Evolutionary conservation across 2,329 filamentous ascomycete genomes (phyloP).

Genomic region (Cladosporium sp.): DNA sequence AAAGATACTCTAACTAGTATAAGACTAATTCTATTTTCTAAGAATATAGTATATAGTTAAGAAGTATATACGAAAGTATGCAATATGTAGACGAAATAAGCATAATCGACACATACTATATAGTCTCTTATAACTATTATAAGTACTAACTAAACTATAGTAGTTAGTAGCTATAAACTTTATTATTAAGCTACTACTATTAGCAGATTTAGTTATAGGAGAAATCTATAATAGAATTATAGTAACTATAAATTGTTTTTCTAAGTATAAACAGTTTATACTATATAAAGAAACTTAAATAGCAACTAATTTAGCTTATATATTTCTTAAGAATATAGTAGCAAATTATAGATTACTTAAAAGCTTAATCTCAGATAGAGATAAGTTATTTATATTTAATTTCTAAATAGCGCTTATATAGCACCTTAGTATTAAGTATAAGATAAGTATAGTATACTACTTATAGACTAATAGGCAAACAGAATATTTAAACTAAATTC

Average conservation of each 20-base stretch:
- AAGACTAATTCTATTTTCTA: background rate
- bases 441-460: background rate
- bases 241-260: background rate
- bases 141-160: background rate
- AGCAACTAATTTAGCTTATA: background rate
- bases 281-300: background rate
- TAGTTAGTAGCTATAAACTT: background rate
- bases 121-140: background rate
- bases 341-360: background rate
- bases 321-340: background rate
- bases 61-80: background rate
- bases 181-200: background rate
- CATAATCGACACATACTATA: background rate
- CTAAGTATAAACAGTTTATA: background rate
- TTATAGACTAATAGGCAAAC: background rate
- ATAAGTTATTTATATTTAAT: background rate
- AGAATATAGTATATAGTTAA: background rate
- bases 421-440: background rate
- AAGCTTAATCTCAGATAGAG: background rate
- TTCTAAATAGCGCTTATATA: background rate
- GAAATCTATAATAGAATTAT: background rate
- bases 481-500: background rate
- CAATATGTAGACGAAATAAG: background rate
- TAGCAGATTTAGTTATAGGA: background rate
- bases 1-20: background rate